A percentile compares a stretch with the other conserved stretches of the same genome.
These are phyloP conservation scores for Areca catechu DNA, from an alignment of 176 grass and related monocot genomes.

Conservation along the genomic window DNA sequence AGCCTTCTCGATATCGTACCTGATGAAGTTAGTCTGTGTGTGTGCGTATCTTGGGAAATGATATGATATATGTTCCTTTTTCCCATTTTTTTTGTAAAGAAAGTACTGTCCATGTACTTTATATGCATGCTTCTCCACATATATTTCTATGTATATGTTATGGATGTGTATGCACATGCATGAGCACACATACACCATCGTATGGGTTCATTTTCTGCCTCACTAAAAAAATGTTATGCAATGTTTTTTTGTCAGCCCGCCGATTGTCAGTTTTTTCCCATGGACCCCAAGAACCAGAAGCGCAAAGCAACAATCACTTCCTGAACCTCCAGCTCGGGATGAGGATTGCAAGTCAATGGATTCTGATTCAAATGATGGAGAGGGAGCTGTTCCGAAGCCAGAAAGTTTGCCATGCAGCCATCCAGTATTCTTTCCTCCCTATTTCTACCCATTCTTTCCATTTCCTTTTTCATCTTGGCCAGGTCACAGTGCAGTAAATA, in stretches of 20 bases:
- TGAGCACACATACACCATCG: no score
- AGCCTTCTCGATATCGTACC: slow-evolving; percentile 64
- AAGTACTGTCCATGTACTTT: background rate
- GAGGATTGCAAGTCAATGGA: slow-evolving; percentile 12
- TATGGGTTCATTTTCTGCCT: no score
- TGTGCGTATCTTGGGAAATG: background rate
- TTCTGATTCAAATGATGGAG: slow-evolving; percentile 16
- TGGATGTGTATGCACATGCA: no score
- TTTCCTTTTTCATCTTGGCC: slow-evolving; percentile 29
- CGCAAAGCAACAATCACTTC: slow-evolving; percentile 13
- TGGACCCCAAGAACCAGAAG: slow-evolving; percentile 43
- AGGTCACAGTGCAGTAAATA: slow-evolving; percentile 21
- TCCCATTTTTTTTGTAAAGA: background rate
- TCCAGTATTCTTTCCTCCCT: slow-evolving; percentile 39
- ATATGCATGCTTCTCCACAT: background rate
- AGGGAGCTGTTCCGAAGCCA: slow-evolving; percentile 19
- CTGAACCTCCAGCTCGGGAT: slow-evolving; percentile 9
- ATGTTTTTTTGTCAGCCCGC: slow-evolving; percentile 18
- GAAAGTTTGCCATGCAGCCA: slow-evolving; percentile 30
- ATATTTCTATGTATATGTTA: background rate
- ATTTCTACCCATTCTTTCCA: slow-evolving; percentile 21
- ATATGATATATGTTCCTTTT: background rate
- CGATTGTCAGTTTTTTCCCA: slow-evolving; percentile 23
- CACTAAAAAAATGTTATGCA: no score
- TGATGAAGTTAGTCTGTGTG: slow-evolving; percentile 26